phyloP scores from a whole-genome alignment of 1,284 basidiomycete genomes.

The Phaffia rhodozyma region DNA sequence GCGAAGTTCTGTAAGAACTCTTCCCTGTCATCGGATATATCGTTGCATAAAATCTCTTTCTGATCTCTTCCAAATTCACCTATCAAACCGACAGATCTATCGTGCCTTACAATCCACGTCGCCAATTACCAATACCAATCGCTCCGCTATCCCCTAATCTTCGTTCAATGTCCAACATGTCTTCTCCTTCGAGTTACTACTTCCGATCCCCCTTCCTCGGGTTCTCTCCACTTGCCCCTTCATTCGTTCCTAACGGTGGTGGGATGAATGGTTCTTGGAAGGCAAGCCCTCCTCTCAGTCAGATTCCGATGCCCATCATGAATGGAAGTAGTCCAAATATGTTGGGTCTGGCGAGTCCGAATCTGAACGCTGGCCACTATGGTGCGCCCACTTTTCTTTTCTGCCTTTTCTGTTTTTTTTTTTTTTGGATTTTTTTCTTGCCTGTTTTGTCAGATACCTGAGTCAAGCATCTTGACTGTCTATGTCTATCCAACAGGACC shows the following conservation, averaged over 20 bases:
- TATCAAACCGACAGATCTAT: background rate
- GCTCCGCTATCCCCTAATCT: background rate
- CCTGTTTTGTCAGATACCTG: too few relatives aligned
- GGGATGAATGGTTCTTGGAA: too few relatives aligned
- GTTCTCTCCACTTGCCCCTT: slow-evolving; percentile 2
- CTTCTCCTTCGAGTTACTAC: background rate
- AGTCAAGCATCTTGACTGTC: too few relatives aligned
- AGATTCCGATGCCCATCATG: too few relatives aligned
- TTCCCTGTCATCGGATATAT: background rate
- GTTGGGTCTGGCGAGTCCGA: too few relatives aligned
- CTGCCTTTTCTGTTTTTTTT: background rate
- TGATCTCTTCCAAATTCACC: too few relatives aligned
- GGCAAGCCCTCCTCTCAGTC: too few relatives aligned
- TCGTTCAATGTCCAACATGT: background rate
- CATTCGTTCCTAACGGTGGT: background rate
- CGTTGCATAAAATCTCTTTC: background rate
- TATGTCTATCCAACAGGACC: slow-evolving; percentile 36
- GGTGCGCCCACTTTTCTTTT: background rate
- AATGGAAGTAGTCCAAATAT: too few relatives aligned
- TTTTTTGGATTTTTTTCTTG: too few relatives aligned
- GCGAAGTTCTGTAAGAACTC: background rate
- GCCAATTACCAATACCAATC: background rate
- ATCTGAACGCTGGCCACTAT: too few relatives aligned
- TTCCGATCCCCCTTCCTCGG: background rate
- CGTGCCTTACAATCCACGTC: slow-evolving; percentile 9